Percentiles rank a stretch among this genome's conserved stretches.
These are phyloP conservation scores for Acephala macrosclerotiorum DNA, from an alignment of 2,329 filamentous ascomycete genomes.

Conservation along the genomic window DNA sequence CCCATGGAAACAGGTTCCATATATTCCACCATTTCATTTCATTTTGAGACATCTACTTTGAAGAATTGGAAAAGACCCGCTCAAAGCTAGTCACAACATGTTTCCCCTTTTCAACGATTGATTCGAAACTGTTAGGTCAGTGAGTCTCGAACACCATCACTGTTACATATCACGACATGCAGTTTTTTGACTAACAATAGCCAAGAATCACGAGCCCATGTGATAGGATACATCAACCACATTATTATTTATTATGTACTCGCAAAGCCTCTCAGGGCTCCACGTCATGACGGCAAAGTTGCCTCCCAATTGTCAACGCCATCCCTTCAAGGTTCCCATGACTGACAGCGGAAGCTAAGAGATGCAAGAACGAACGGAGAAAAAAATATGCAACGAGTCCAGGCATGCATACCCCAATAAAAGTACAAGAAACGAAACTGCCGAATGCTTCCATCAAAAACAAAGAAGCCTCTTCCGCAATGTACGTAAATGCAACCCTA, in stretches of 20 bases:
- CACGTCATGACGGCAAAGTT: neutral
- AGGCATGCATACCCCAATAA: constrained; percentile 28
- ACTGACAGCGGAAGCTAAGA: constrained; percentile 32
- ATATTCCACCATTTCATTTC: constrained; percentile 7
- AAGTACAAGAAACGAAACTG: constrained; percentile 28
- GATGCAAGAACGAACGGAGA: constrained; percentile 24
- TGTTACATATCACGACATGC: neutral
- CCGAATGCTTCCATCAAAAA: constrained; percentile 3
- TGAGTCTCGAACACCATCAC: neutral
- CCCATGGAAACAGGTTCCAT: neutral
- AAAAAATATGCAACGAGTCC: constrained; percentile 21
- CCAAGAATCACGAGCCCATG: neutral
- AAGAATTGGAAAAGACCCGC: constrained; percentile 1
- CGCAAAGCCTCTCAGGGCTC: neutral
- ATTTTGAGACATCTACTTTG: constrained; percentile 8
- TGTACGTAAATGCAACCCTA: constrained; percentile 9
- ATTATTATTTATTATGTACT: constrained; percentile 15
- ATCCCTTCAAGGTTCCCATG: constrained; percentile 14
- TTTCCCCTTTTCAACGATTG: neutral
- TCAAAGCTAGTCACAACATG: neutral
- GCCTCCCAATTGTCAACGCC: constrained; percentile 10
- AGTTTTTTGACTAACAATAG: neutral
- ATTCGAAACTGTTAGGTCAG: neutral
- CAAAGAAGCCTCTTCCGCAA: neutral
- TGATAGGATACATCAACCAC: neutral